Percentiles rank a stretch among this genome's conserved stretches.
Evolutionary conservation across 1,284 basidiomycete genomes (phyloP).

Genomic region (Puccinia hordei): DNA sequence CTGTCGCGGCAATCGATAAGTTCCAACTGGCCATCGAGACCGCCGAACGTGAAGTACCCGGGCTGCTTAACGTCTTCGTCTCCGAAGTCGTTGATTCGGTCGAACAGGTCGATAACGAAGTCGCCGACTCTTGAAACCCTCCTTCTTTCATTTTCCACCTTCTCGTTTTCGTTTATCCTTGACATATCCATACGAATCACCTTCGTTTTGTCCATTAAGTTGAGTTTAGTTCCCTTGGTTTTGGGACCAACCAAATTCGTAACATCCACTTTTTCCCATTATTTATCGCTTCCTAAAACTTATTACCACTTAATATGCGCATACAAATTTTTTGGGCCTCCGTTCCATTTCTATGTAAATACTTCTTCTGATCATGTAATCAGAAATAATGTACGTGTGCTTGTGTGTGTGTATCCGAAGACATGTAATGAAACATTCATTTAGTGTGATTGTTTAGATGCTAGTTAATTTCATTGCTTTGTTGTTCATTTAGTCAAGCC

Average conservation of each 20-base stretch:
- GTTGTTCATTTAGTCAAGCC: no score
- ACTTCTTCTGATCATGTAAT: neutral
- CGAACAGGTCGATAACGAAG: constrained; percentile 70
- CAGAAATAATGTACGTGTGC: constrained; percentile 10
- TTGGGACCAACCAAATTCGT: no score
- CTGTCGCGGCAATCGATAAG: constrained; percentile 76
- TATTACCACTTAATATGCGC: neutral
- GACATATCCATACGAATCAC: no score
- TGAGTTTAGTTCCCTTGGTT: no score
- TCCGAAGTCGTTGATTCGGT: constrained; percentile 87
- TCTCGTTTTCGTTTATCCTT: neutral
- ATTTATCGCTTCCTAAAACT: no score
- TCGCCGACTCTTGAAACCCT: neutral
- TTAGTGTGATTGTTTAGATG: no score
- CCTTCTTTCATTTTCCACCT: neutral
- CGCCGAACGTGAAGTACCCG: constrained; percentile 74
- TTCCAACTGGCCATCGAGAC: constrained; percentile 86
- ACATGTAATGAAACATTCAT: no score
- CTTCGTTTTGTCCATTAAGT: no score
- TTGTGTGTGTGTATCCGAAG: neutral
- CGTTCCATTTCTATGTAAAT: neutral
- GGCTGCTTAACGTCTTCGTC: constrained; percentile 76
- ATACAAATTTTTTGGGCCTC: neutral
- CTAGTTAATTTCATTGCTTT: no score
- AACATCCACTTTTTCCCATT: no score